phyloP scores from a whole-genome alignment of 163 green algal species.

The Botryococcus braunii region DNA sequence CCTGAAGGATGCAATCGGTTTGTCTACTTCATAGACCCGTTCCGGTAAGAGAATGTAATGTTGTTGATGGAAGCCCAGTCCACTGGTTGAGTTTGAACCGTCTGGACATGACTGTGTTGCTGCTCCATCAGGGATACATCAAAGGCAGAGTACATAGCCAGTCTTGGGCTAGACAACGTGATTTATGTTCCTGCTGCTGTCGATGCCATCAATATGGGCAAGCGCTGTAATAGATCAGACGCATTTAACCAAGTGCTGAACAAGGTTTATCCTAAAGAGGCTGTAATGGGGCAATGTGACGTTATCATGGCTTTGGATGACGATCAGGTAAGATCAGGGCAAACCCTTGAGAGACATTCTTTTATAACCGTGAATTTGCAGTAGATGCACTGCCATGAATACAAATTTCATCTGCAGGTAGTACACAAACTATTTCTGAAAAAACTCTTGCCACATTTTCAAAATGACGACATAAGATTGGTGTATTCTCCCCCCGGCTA shows the following conservation, averaged over 20 bases:
- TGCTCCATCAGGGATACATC: slow-evolving; percentile 7
- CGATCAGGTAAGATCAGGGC: slow-evolving; percentile 6
- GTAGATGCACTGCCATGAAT: too few species aligned
- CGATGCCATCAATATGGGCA: neutral
- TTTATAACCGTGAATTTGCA: neutral
- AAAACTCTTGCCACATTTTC: slow-evolving; percentile 2
- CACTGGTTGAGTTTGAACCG: neutral
- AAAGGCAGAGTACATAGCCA: slow-evolving; percentile 8
- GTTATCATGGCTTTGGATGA: slow-evolving; percentile 11
- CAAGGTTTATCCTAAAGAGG: slow-evolving; percentile 13
- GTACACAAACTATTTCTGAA: slow-evolving; percentile 6
- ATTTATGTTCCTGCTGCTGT: slow-evolving; percentile 15
- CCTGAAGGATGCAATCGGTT: slow-evolving; percentile 9
- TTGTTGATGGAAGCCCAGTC: neutral
- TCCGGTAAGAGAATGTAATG: too few species aligned
- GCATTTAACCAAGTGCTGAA: slow-evolving; percentile 10
- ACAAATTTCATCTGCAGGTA: slow-evolving; percentile 4
- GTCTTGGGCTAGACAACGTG: slow-evolving; percentile 7
- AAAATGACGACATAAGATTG: slow-evolving; percentile 2
- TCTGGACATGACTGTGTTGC: neutral
- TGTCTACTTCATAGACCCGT: slow-evolving; percentile 15
- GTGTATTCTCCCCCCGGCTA: slow-evolving; percentile 7
- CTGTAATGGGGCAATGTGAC: neutral
- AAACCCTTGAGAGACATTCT: neutral
- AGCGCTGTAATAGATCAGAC: slow-evolving; percentile 2